Percentiles rank a stretch among this genome's conserved stretches.
Conservation (phyloP, 2,329 filamentous ascomycete species). For the Beauveria bassiana region DNA sequence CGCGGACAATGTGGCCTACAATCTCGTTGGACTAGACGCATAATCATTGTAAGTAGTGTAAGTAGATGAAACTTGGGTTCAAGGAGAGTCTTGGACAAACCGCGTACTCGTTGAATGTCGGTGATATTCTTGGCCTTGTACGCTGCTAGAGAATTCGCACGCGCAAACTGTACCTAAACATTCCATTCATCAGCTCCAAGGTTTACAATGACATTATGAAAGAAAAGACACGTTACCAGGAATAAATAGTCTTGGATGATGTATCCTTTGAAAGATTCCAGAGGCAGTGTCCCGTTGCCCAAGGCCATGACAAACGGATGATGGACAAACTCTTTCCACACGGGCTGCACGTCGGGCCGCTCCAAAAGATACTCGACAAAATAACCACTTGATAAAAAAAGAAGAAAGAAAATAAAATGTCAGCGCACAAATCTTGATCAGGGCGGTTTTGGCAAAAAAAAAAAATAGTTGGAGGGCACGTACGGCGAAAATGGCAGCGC, state of each 20-base stretch:
- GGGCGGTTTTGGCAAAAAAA: neutral
- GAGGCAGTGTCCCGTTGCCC: constrained; percentile 65
- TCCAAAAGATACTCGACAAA: constrained; percentile 80
- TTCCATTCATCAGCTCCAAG: neutral
- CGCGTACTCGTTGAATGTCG: constrained; percentile 60
- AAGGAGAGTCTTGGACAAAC: neutral
- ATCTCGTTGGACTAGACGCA: constrained; percentile 39
- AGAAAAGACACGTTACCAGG: constrained; percentile 44
- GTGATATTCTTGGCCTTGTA: constrained; percentile 74
- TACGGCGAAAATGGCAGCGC: constrained; percentile 60
- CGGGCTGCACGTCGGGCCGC: constrained; percentile 61
- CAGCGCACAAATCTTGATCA: neutral
- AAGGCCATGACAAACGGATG: constrained; percentile 77
- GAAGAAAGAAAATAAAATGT: neutral
- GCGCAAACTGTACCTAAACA: constrained; percentile 69
- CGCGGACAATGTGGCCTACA: constrained; percentile 67
- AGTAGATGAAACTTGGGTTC: neutral
- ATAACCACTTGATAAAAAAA: constrained; percentile 44
- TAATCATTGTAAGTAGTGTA: neutral
- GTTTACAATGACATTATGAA: neutral
- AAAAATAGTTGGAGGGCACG: constrained; percentile 20
- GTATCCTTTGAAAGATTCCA: constrained; percentile 78
- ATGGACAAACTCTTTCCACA: constrained; percentile 70
- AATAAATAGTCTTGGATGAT: constrained; percentile 91
- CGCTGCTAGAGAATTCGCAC: constrained; percentile 75